Conservation (phyloP, 169 alveolate species). For the Plasmodium inui region DNA sequence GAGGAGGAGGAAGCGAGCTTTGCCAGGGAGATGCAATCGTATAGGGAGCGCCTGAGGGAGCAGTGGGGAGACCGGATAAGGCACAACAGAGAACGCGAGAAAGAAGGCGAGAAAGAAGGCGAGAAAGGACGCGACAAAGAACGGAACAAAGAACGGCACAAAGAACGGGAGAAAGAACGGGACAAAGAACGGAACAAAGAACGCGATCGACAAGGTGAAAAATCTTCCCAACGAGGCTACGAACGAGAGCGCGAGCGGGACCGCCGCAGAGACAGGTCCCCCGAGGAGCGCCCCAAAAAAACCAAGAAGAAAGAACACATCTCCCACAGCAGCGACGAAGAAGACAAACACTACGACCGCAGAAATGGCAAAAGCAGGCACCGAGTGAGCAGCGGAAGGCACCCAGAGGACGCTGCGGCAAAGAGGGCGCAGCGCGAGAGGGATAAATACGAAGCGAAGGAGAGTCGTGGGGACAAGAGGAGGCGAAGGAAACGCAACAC, state of each 20-base stretch:
- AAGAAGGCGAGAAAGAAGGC: conserved; percentile 68
- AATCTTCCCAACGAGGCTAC: conserved; percentile 58
- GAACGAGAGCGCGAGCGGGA: conserved; percentile 20
- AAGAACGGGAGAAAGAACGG: conserved; percentile 8
- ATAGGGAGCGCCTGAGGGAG: neutral
- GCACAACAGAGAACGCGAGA: neutral
- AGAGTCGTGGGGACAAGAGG: neutral
- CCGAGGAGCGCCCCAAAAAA: neutral
- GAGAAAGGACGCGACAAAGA: neutral
- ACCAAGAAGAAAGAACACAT: neutral
- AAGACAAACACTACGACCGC: neutral
- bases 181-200: neutral
- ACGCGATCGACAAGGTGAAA: conserved; percentile 44
- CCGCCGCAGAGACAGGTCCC: conserved; percentile 10
- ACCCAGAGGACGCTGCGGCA: neutral
- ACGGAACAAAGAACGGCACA: conserved; percentile 15
- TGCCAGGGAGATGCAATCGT: neutral
- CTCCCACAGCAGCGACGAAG: neutral
- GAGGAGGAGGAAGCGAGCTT: conserved; percentile 12
- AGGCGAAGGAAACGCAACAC: neutral
- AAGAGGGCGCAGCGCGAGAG: neutral
- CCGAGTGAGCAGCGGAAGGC: neutral
- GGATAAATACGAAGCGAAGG: neutral
- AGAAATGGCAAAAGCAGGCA: neutral
- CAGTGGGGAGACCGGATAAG: conserved; percentile 20